Conservation (phyloP, 768 basidiomycete species). For the Cyathus striatus region DNA sequence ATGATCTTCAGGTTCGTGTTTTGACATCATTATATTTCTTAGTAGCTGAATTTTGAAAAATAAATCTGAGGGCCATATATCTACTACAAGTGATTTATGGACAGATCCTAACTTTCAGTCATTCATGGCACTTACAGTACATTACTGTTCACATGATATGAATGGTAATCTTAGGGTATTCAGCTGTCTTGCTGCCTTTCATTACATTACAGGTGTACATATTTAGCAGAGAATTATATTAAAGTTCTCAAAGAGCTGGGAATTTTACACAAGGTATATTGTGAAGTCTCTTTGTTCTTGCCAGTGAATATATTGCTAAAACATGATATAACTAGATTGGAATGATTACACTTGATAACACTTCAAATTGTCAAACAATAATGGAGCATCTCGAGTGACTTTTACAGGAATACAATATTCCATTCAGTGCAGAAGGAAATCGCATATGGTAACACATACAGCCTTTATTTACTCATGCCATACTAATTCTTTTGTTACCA, state of each 20-base stretch:
- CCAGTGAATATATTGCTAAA: slow-evolving; percentile 3
- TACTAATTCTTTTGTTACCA: background rate
- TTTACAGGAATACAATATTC: slow-evolving; percentile 4
- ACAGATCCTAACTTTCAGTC: slow-evolving; percentile 6
- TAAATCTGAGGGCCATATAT: background rate
- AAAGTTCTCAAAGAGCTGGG: background rate
- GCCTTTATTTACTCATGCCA: background rate
- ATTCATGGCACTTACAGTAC: slow-evolving; percentile 14
- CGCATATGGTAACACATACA: slow-evolving; percentile 8
- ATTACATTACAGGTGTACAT: background rate
- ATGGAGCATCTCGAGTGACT: slow-evolving; percentile 10
- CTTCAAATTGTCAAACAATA: slow-evolving; percentile 16
- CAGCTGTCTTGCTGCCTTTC: background rate
- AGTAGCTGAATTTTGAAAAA: background rate
- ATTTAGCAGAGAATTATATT: background rate
- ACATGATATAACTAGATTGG: slow-evolving; percentile 9
- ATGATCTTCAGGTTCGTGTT: background rate
- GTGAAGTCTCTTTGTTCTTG: background rate
- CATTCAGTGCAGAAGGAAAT: slow-evolving; percentile 10
- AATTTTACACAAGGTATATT: background rate
- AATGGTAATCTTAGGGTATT: background rate
- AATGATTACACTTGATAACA: slow-evolving; percentile 21
- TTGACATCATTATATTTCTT: background rate
- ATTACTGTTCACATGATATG: slow-evolving; percentile 5
- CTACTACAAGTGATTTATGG: slow-evolving; percentile 13